Conservation (phyloP, 2,329 filamentous ascomycete species). For the Diplodia corticola region DNA sequence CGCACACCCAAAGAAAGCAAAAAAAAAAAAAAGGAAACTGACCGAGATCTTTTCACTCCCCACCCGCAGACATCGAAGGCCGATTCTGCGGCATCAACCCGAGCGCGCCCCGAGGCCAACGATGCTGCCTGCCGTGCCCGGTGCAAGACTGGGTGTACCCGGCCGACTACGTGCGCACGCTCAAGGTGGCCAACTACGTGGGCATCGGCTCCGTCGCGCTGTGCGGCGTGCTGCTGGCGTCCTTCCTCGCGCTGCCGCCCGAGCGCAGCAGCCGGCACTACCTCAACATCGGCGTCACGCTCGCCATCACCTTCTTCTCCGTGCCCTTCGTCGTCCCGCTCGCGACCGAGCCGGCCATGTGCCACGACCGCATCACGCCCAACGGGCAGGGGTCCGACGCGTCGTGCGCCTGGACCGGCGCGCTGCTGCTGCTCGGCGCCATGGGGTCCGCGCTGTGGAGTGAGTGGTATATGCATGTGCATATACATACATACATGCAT, state of each 20-base stretch:
- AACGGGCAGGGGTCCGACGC: conserved; percentile 74
- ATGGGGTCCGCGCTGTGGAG: conserved; percentile 78
- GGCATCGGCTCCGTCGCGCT: conserved; percentile 69
- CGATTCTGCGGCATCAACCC: conserved; percentile 54
- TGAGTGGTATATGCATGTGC: conserved; percentile 36
- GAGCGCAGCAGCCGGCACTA: conserved; percentile 88
- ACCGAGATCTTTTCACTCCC: not conserved
- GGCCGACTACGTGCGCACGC: conserved; percentile 36
- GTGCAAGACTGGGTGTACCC: conserved; percentile 70
- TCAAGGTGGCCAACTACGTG: conserved; percentile 70
- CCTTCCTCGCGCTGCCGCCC: conserved; percentile 74
- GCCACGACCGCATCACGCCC: conserved; percentile 81
- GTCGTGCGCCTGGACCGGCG: conserved; percentile 78
- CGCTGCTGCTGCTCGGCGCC: conserved; percentile 75
- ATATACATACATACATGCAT: too few species aligned
- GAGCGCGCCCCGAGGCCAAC: conserved; percentile 47
- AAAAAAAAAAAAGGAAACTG: not conserved
- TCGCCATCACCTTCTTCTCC: conserved; percentile 71
- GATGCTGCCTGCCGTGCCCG: conserved; percentile 84
- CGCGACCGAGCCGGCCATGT: conserved; percentile 70
- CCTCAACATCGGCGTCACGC: conserved; percentile 74
- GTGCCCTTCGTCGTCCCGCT: conserved; percentile 66
- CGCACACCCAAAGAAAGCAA: too few species aligned
- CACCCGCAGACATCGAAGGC: conserved; percentile 44
- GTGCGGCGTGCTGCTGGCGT: conserved; percentile 71